Evolutionary conservation across 2,329 filamentous ascomycete genomes (phyloP), one percentile per base, ranked within the genome.

Genomic region (Chaetomium strumarium): DNA sequence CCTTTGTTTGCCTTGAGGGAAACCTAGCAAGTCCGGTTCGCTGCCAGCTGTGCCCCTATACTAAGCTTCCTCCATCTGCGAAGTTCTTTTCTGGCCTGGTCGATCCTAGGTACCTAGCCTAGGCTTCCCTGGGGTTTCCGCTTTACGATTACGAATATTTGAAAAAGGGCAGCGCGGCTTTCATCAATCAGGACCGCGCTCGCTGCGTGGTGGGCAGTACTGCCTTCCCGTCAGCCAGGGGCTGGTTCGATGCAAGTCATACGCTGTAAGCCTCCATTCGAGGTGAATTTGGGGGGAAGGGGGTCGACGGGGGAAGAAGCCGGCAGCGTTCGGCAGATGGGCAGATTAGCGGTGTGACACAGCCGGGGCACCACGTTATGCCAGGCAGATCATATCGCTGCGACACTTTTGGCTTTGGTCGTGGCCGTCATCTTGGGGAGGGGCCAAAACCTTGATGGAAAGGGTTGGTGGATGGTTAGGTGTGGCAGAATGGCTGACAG

Each of bases 341-440:
- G 31, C 51, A 47, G 55, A 57, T 57, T 47, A 40, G 55, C 53
- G 55, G 55, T 53, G 53, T 55, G 50, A 55, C 55, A 55, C 53
- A 53, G 41, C 45, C 46, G 45, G 43, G 48, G 33, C 5, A 39
- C 38, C 48, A 44, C n/a, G 7, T 16, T n/a, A 37, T n/a, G 13
- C n/a, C 16, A 37, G 7, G 7, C 34, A 37, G 34, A n/a, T 37
- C 11, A n/a, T 37, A n/a, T 16, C 7, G 14, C 14, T 5, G 39
- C 1, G 39, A 14, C n/a, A n/a, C n/a, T n/a, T n/a, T n/a, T n/a
- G n/a, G n/a, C n/a, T n/a, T n/a, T n/a, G n/a, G n/a, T n/a, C n/a
- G n/a, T n/a, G n/a, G n/a, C n/a, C n/a, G n/a, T n/a, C n/a, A n/a
- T n/a, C n/a, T n/a, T n/a, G n/a, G n/a, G n/a, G n/a, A n/a, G n/a